Conservation (phyloP, 371 early-diverging fungal genomes). For the Chytridium lagenaria region DNA sequence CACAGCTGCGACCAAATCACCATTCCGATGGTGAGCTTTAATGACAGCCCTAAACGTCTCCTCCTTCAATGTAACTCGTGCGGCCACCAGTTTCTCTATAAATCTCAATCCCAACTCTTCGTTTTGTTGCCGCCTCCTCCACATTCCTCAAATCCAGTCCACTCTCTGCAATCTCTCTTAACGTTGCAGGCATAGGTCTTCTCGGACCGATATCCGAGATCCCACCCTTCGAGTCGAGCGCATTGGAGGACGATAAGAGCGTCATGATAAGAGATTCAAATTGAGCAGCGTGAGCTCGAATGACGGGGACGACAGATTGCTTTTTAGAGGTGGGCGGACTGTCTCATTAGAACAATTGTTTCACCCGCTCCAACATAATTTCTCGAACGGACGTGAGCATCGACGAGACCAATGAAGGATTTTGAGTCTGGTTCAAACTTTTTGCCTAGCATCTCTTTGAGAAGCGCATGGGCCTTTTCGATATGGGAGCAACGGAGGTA, state of each 20-base stretch:
- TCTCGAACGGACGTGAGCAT: slow-evolving; percentile 21
- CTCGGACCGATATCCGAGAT: background rate
- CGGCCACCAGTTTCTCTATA: slow-evolving; percentile 35
- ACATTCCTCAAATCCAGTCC: background rate
- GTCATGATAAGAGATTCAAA: slow-evolving; percentile 27
- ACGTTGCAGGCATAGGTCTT: background rate
- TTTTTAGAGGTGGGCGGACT: slow-evolving; percentile 10
- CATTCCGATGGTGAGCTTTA: slow-evolving; percentile 9
- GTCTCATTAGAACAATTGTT: slow-evolving; percentile 31
- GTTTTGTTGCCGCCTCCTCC: slow-evolving; percentile 26
- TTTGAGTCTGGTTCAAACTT: slow-evolving; percentile 16
- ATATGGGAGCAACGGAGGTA: slow-evolving; percentile 26
- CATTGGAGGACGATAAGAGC: slow-evolving; percentile 9
- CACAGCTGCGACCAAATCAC: slow-evolving; percentile 32
- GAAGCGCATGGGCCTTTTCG: slow-evolving; percentile 25
- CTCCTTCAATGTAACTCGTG: slow-evolving; percentile 18
- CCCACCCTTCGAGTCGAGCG: background rate
- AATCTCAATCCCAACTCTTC: slow-evolving; percentile 28
- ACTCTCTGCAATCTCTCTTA: slow-evolving; percentile 1
- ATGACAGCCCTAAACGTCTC: slow-evolving; percentile 28
- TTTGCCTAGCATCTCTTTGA: slow-evolving; percentile 29
- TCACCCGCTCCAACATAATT: slow-evolving; percentile 32
- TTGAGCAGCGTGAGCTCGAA: slow-evolving; percentile 14
- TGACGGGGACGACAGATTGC: background rate
- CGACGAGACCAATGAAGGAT: slow-evolving; percentile 25